These are phyloP conservation scores for Penicillium desertorum DNA, from an alignment of 495 filamentous ascomycete genomes.

Conservation along the genomic window DNA sequence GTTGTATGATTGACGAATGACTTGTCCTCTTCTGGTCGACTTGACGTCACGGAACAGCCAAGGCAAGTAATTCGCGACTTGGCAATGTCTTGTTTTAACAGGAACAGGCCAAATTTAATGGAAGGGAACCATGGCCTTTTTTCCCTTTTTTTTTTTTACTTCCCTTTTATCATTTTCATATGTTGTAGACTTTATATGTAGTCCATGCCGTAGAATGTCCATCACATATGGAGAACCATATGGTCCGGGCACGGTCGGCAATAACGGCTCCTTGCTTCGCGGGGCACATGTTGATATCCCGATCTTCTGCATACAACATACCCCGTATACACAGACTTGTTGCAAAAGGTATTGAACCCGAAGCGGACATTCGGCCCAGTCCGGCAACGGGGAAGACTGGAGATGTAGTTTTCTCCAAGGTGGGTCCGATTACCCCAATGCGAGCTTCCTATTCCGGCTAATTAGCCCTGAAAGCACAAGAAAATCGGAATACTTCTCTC, in stretches of 20 bases:
- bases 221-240: slow-evolving; percentile 23
- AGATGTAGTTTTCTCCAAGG: slow-evolving; percentile 7
- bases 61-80: neutral
- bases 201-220: neutral
- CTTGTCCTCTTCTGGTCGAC: neutral
- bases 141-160: neutral
- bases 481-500: too few species aligned
- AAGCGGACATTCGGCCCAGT: slow-evolving; percentile 21
- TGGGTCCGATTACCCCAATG: slow-evolving; percentile 11
- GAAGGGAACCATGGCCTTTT: neutral
- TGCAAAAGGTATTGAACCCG: slow-evolving; percentile 14
- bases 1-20: neutral
- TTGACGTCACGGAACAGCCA: neutral
- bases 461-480: neutral
- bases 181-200: neutral
- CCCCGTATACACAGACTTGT: slow-evolving; percentile 11
- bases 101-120: neutral
- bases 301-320: neutral
- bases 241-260: slow-evolving; percentile 11
- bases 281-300: slow-evolving; percentile 19
- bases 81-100: slow-evolving; percentile 2
- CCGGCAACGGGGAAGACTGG: slow-evolving; percentile 11
- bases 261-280: slow-evolving; percentile 25
- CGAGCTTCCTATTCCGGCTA: slow-evolving; percentile 1
- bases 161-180: neutral